These are phyloP conservation scores for Alternaria consortialis DNA, from an alignment of 2,329 filamentous ascomycete genomes.

Conservation along the genomic window DNA sequence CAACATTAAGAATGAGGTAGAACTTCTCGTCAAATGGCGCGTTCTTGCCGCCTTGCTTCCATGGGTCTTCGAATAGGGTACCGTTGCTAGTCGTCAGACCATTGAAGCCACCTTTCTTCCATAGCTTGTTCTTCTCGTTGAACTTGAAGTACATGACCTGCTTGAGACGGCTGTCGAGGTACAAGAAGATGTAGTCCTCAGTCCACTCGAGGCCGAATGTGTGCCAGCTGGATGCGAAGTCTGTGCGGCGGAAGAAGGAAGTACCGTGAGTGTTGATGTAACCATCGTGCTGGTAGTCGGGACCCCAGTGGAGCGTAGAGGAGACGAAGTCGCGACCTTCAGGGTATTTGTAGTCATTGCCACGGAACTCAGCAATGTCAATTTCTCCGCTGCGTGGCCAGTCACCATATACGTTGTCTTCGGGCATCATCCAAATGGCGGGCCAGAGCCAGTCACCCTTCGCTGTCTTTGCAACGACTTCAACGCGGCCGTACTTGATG, in stretches of 20 bases:
- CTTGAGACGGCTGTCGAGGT: conserved; percentile 78
- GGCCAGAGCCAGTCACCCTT: conserved; percentile 87
- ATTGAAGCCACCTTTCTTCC: conserved; percentile 73
- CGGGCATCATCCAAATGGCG: conserved; percentile 75
- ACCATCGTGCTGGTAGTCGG: conserved; percentile 31
- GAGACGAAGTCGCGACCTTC: conserved; percentile 78
- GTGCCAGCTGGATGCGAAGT: conserved; percentile 73
- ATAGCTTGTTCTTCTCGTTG: conserved; percentile 63
- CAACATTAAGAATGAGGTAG: conserved; percentile 78
- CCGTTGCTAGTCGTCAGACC: conserved; percentile 68
- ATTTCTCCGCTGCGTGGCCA: conserved; percentile 86
- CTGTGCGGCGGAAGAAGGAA: conserved; percentile 67
- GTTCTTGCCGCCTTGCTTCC: conserved; percentile 69
- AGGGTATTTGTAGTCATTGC: conserved; percentile 78
- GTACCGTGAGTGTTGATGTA: conserved; percentile 34
- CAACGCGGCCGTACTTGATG: conserved; percentile 83
- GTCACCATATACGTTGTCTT: conserved; percentile 72
- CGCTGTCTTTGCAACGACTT: conserved; percentile 79
- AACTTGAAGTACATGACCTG: conserved; percentile 81
- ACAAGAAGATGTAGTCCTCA: conserved; percentile 85
- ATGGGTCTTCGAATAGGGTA: conserved; percentile 68
- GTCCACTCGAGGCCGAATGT: conserved; percentile 77
- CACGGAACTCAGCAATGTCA: conserved; percentile 80
- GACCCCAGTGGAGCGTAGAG: conserved; percentile 81
- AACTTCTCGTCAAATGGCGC: conserved; percentile 79